Evolutionary conservation across 2,329 filamentous ascomycete species (phyloP).

Genomic region (Lachnum nothofagi): DNA sequence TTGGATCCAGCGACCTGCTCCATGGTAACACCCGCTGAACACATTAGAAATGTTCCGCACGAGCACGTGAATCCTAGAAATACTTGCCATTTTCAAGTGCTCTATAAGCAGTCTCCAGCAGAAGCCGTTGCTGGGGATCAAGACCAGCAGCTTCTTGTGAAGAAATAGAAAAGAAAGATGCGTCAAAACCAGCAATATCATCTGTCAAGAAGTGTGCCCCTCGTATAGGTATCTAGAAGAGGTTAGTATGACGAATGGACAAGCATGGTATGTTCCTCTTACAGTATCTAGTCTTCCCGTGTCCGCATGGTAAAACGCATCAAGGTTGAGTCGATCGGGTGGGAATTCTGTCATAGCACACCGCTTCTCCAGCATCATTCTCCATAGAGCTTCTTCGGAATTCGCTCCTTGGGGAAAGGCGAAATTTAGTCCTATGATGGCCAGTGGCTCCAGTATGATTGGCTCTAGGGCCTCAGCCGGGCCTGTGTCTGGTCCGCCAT

Average conservation of each 20-base stretch:
- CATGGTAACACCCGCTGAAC: constrained; percentile 13
- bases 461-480: no score
- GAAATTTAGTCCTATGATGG: constrained; percentile 47
- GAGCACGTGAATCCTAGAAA: neutral
- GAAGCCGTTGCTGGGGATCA: constrained; percentile 49
- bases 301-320: constrained; percentile 14
- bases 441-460: no score
- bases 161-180: constrained; percentile 38
- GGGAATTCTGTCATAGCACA: constrained; percentile 44
- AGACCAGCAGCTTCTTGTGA: constrained; percentile 46
- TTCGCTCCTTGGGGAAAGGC: constrained; percentile 48
- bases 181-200: constrained; percentile 35
- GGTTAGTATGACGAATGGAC: no score
- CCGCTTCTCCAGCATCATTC: constrained; percentile 40
- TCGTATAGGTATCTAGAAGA: neutral
- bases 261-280: neutral
- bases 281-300: constrained; percentile 2
- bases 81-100: constrained; percentile 17
- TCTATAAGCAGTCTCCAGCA: constrained; percentile 31
- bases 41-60: neutral
- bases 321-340: constrained; percentile 12
- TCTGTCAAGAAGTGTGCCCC: constrained; percentile 32
- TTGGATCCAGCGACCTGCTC: constrained; percentile 15
- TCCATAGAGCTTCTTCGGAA: constrained; percentile 43
- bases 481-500: no score